Evolutionary conservation across 495 filamentous ascomycete genomes (phyloP), one percentile per base, ranked within the genome.

Genomic region (Neurospora discreta): DNA sequence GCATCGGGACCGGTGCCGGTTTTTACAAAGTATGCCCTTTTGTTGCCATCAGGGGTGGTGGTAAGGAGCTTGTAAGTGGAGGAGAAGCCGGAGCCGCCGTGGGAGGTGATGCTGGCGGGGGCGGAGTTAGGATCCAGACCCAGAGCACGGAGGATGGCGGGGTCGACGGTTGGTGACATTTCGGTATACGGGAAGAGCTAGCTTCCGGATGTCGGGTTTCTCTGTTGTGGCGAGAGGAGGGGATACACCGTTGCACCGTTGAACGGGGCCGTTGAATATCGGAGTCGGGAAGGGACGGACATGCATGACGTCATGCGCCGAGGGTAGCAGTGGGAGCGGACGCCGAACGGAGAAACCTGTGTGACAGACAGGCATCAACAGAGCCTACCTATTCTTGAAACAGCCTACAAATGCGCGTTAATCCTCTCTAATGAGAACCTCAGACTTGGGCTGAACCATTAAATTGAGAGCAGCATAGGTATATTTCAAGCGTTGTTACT

Each of bases 21-120:
- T 80, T 98, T 97, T 78, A 97, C 84, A 77, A 98, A 98, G 81
- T 88, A 95, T 15, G 82, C 81, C 39, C 87, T 86, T 42, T 88
- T 83, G 74, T 84, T 81, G 46, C 88, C 87, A 42, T 86, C 73
- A 40, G 77, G 79, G 39, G 81, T 78, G 41, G 87, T 86, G 43
- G 82, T 87, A 18, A 70, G 58, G 36, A 98, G 86, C 71, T 89
- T 90, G 73, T 86, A 88, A 30, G 93, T 94, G 30, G 86, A 90
- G 18, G 91, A 85, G 81, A 95, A 95, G 33, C 90, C 91, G 9
- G 87, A 89, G 42, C 90, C 89, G 46, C 93, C 93, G 73, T 91
- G 85, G 36, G 86, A 82, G 0, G 87, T 79, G 26, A 93, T 83
- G 69, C 85, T 89, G 46, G 88, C 86, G 72, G 80, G 81, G 71